Base-by-base conservation (phyloP, 345 rosid species). In the Salix purpurea region DNA sequence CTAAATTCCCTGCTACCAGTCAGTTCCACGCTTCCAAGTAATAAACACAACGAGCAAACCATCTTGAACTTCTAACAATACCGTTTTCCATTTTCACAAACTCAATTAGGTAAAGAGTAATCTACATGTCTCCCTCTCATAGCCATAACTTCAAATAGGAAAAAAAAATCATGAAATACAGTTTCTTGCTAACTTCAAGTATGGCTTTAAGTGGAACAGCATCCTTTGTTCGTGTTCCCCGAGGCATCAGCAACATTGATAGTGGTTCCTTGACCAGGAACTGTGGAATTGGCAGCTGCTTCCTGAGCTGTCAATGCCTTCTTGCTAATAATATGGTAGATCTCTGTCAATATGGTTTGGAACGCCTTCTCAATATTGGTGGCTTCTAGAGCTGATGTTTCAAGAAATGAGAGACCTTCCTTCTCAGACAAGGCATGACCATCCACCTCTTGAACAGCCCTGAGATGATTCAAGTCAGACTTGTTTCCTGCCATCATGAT, bases 361-460 rank as follows among this genome's bases (percentile, higher is more conserved):
- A 58, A 58, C 28, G 62, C 62, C 62, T 58, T 58, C 62, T 58
- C 28, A n/a, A 58, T n/a, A n/a, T 58, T 58, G 28, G 62, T 58
- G 26, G 28, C 62, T n/a, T 58, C 62, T 58, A 58, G 62, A 11
- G 62, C 62, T n/a, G 62, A 58, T 58, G 62, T 58, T 26, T 58
- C 62, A 58, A 58, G 62, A 58, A 58, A 58, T 23, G 62, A 58
- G 62, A 58, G 62, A 23, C 62, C 62, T 58, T 58, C 62, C 28
- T 58, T 58, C 62, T 58, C 62, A n/a, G 62, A 26, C 26, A 58
- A 9, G 62, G 62, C 28, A 58, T n/a, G 28, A 9, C 62, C 62
- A 58, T 58, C 62, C 62, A n/a, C 28, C 62, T 58, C 62, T 58
- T 58, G 62, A 58, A 58, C 62, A 58, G 62, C 62, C 62, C 62